Conservation (phyloP, 2,329 filamentous ascomycete genomes). For the Neofusicoccum laricinum region DNA sequence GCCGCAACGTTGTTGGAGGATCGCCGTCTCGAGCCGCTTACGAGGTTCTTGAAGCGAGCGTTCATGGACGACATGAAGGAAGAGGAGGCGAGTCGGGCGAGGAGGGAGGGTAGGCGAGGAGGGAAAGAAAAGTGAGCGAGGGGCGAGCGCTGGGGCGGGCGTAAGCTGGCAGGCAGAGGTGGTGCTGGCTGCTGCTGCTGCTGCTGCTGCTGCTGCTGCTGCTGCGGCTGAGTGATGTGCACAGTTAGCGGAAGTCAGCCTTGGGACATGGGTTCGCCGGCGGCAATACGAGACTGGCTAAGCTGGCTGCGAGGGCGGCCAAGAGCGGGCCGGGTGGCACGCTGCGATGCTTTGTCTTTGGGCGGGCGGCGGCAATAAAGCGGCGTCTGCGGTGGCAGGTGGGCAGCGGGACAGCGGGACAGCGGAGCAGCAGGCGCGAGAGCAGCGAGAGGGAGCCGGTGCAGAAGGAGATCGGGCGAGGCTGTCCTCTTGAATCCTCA, state of each 20-base stretch:
- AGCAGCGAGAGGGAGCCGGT: background rate
- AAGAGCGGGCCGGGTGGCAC: slow-evolving; percentile 10
- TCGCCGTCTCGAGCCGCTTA: slow-evolving; percentile 73
- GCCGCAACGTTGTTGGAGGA: slow-evolving; percentile 53
- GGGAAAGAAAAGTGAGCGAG: slow-evolving; percentile 9
- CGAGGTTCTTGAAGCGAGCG: slow-evolving; percentile 74
- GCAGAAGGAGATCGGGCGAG: background rate
- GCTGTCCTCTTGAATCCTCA: slow-evolving; percentile 12
- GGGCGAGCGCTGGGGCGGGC: slow-evolving; percentile 2
- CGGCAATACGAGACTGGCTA: slow-evolving; percentile 9
- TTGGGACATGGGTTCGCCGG: slow-evolving; percentile 14
- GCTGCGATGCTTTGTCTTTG: background rate
- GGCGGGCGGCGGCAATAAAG: background rate
- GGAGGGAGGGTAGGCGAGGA: slow-evolving; percentile 17
- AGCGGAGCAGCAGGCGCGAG: background rate
- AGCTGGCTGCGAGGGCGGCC: slow-evolving; percentile 9
- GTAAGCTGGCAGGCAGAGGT: slow-evolving; percentile 16
- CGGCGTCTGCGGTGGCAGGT: background rate
- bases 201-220: slow-evolving; percentile 15
- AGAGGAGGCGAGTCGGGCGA: slow-evolving; percentile 22
- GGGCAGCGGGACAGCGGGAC: background rate
- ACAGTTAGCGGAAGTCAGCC: slow-evolving; percentile 16
- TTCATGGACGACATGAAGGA: slow-evolving; percentile 44
- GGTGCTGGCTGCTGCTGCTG: slow-evolving; percentile 3
- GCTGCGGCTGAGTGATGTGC: slow-evolving; percentile 16